A percentile compares a stretch with the other conserved stretches of the same genome.
Conservation (phyloP, 2,329 filamentous ascomycete genomes). For the Paecilomyces sp. region DNA sequence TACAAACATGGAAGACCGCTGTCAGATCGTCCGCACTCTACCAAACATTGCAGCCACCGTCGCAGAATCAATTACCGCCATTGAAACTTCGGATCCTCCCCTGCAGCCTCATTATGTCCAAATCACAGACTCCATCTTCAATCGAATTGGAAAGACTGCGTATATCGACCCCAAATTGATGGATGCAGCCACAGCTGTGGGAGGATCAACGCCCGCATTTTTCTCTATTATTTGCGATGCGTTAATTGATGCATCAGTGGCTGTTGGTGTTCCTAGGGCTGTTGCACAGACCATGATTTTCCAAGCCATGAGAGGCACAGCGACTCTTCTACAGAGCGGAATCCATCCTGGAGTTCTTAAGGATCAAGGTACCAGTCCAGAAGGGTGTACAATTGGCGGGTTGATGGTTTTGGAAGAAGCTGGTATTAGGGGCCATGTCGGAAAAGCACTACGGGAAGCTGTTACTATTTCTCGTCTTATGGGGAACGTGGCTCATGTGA, state of each 20-base stretch:
- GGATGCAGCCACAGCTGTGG: slow-evolving; percentile 1
- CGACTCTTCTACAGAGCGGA: slow-evolving; percentile 2
- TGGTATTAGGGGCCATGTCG: background rate
- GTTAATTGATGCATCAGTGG: slow-evolving; percentile 2
- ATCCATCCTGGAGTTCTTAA: slow-evolving; percentile 1
- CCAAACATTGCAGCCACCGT: slow-evolving; percentile 2
- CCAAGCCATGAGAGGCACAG: slow-evolving; percentile 2
- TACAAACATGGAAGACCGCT: background rate
- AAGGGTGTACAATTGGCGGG: slow-evolving; percentile 3
- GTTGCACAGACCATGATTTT: slow-evolving; percentile 2
- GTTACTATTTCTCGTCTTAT: slow-evolving; percentile 3
- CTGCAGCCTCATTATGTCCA: background rate
- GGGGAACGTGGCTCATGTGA: slow-evolving; percentile 1
- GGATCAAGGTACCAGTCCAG: slow-evolving; percentile 2
- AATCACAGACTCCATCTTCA: slow-evolving; percentile 1
- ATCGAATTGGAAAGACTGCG: background rate
- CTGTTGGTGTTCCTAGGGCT: slow-evolving; percentile 1
- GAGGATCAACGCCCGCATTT: slow-evolving; percentile 2
- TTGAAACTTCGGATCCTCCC: background rate
- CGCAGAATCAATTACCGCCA: background rate
- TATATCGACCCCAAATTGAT: slow-evolving; percentile 1
- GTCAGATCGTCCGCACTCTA: slow-evolving; percentile 1
- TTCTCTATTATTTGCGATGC: slow-evolving; percentile 2
- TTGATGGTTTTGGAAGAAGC: slow-evolving; percentile 2
- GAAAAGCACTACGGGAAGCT: slow-evolving; percentile 1